phyloP scores from a whole-genome alignment of 257 asterid genomes.

The Striga asiatica region DNA sequence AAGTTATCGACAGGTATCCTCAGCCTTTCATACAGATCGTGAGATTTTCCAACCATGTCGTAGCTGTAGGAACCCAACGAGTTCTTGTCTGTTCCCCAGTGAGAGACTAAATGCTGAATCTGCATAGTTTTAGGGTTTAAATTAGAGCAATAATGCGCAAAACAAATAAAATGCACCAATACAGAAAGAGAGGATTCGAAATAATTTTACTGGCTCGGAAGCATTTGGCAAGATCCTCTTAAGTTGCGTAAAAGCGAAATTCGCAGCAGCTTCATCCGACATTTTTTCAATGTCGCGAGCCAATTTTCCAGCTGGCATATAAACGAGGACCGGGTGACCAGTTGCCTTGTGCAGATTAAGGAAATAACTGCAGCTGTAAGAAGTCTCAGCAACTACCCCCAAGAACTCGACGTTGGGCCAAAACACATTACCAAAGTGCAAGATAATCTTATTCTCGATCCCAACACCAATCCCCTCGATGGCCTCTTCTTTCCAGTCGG shows the following conservation, averaged over 20 bases:
- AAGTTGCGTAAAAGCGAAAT: slow-evolving; percentile 69
- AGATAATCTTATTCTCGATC: slow-evolving; percentile 84
- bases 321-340: slow-evolving; percentile 81
- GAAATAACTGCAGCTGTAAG: slow-evolving; percentile 86
- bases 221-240: slow-evolving; percentile 80
- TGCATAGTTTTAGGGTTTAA: too few relatives aligned
- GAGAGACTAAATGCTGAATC: slow-evolving; percentile 77
- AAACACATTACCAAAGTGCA: slow-evolving; percentile 70
- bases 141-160: neutral
- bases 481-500: slow-evolving; percentile 92
- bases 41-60: slow-evolving; percentile 66
- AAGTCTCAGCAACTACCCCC: slow-evolving; percentile 84
- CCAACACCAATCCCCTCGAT: slow-evolving; percentile 82
- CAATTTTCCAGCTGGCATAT: slow-evolving; percentile 92
- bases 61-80: slow-evolving; percentile 84
- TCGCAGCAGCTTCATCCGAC: slow-evolving; percentile 84
- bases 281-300: slow-evolving; percentile 86
- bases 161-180: neutral
- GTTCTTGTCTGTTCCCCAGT: slow-evolving; percentile 71
- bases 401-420: slow-evolving; percentile 98
- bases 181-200: neutral
- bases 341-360: slow-evolving; percentile 97
- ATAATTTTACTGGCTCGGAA: slow-evolving; percentile 72
- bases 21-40: slow-evolving; percentile 67
- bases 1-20: slow-evolving; percentile 78